phyloP scores from a whole-genome alignment of 73 alveolate species.

The Effrenium voratum region DNA sequence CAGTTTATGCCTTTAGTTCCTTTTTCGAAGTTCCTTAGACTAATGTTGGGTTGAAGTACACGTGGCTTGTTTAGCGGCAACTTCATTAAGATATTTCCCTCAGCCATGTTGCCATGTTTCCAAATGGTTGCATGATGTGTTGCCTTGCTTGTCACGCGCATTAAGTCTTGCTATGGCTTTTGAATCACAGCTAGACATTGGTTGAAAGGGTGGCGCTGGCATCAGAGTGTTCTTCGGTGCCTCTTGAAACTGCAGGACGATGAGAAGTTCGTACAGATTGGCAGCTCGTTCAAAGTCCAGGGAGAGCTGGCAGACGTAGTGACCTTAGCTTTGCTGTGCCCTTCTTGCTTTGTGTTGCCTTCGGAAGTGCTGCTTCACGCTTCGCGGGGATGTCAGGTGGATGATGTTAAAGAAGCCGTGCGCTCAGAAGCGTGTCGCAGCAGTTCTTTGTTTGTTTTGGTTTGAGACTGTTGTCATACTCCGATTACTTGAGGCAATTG shows the following conservation, averaged over 20 bases:
- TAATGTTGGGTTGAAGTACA: not conserved
- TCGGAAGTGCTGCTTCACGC: not conserved
- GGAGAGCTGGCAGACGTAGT: constrained; percentile 32
- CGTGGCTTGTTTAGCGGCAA: constrained; percentile 28
- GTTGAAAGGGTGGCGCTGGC: constrained; percentile 39
- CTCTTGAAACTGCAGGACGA: constrained; percentile 29
- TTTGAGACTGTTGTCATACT: no score
- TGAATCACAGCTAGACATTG: constrained; percentile 16
- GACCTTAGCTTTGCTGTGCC: constrained; percentile 36
- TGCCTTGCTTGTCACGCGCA: not conserved
- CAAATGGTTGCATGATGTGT: not conserved
- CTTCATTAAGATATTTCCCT: not conserved
- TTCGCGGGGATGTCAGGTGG: constrained; percentile 1
- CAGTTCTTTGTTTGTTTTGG: not conserved
- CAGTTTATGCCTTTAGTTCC: not conserved
- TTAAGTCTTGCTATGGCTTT: not conserved
- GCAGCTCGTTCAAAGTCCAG: not conserved
- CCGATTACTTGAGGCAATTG: no score
- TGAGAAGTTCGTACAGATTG: constrained; percentile 35
- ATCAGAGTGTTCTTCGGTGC: constrained; percentile 19
- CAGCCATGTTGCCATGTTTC: not conserved
- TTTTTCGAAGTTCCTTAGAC: not conserved
- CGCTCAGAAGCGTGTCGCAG: not conserved
- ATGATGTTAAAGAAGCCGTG: constrained; percentile 11
- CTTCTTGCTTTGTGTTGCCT: constrained; percentile 10